Base-by-base conservation (phyloP, 352 stramenopile species). In the Phytophthora meadii region DNA sequence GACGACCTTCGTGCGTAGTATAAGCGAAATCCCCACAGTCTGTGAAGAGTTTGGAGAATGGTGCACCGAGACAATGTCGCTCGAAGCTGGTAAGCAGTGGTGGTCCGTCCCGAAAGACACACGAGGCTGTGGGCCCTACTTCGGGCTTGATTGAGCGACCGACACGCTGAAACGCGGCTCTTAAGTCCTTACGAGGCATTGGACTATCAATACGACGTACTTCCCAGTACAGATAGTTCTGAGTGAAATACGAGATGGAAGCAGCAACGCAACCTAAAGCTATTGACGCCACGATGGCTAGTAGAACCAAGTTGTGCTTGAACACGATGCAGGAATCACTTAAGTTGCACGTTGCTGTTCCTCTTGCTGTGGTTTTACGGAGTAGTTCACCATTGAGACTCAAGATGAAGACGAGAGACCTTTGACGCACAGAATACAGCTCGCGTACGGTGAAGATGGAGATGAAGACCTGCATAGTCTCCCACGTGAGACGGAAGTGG, bases 321-420 rank as follows among this genome's bases (percentile, higher is more conserved):
- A 67, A 67, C 5, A 60, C 50, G 49, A 66, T 53, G 15, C 58
- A 66, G n/a, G 59, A 60, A 34, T 67, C 59, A 24, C 49, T 67
- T 19, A 67, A 49, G 4, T 51, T 57, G 34, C 59, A 66, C 45
- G 49, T 47, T 2, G 47, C 48, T n/a, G 58, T 49, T 7, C 49
- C 58, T 5, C 49, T 40, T n/a, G 28, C 59, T 14, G 40, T 67
- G 8, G 59, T 61, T 27, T 67, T 67, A 5, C 59, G 40, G 17
- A 67, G 45, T 10, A 67, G 50, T n/a, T 61, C 59, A 2, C 49
- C 59, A n/a, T 67, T 67, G 10, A 27, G n/a, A 25, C 48, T 46
- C 34, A 67, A 24, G 25, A 67, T 60, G 27, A 54, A 42, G 5
- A 52, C 44, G 10, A 67, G 22, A 14, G 59, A 67, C 1, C 32